Percentiles rank a stretch among this genome's conserved stretches.
Conservation (phyloP, 2,329 filamentous ascomycete species). For the Chaetoscypha palmicola region DNA sequence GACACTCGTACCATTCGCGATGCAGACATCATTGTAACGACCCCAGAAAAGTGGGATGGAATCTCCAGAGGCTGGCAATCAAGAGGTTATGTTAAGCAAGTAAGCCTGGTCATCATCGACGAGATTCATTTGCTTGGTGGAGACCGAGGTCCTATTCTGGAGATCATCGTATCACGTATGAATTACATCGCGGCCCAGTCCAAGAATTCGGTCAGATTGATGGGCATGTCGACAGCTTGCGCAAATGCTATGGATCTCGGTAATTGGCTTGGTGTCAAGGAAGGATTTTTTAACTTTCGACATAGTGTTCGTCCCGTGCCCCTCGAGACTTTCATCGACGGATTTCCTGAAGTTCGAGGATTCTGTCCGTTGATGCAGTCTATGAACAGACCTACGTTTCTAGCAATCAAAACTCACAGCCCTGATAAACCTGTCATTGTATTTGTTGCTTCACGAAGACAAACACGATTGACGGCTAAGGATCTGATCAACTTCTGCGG, state of each 20-base stretch:
- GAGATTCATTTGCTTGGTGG: conserved; percentile 97
- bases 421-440: conserved; percentile 97
- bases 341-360: conserved; percentile 87
- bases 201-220: conserved; percentile 76
- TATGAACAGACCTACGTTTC: conserved; percentile 95
- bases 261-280: conserved; percentile 96
- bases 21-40: conserved; percentile 96
- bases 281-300: conserved; percentile 92
- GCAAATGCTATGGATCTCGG: conserved; percentile 90
- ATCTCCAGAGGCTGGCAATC: conserved; percentile 95
- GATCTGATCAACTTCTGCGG: conserved; percentile 96
- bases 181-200: conserved; percentile 97
- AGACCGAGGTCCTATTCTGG: conserved; percentile 92
- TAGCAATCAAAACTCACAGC: conserved; percentile 94
- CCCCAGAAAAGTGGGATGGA: conserved; percentile 99
- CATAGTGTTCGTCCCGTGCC: conserved; percentile 96
- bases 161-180: conserved; percentile 93
- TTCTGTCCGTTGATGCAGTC: conserved; percentile 98
- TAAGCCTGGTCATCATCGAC: conserved; percentile 94
- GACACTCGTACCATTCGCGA: conserved; percentile 93
- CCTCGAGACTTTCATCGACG: conserved; percentile 93
- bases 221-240: conserved; percentile 99
- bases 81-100: conserved; percentile 88
- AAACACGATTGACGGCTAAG: conserved; percentile 90
- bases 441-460: conserved; percentile 89